phyloP scores from a whole-genome alignment of 2,329 filamentous ascomycete genomes.

The Curvularia hawaiiensis region DNA sequence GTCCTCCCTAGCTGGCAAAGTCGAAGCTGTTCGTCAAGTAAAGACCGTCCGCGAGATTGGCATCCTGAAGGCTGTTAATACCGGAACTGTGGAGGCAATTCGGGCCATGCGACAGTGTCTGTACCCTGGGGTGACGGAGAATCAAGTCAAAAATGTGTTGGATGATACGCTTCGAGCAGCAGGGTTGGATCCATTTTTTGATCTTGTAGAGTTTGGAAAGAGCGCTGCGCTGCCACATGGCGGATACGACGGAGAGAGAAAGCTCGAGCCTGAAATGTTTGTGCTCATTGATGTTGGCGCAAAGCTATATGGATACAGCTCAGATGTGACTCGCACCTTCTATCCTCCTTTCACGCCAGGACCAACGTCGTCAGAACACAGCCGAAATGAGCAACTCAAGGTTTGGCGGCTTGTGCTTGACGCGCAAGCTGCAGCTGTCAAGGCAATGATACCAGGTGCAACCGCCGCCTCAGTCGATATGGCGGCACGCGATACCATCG shows the following conservation, averaged over 20 bases:
- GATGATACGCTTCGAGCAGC: constrained; percentile 60
- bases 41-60: constrained; percentile 63
- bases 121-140: constrained; percentile 62
- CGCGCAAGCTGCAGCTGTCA: constrained; percentile 63
- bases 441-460: constrained; percentile 56
- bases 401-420: constrained; percentile 67
- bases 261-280: constrained; percentile 60
- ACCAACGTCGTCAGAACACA: constrained; percentile 16
- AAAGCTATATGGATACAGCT: constrained; percentile 66
- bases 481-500: constrained; percentile 63
- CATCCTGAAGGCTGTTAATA: constrained; percentile 66
- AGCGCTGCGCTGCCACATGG: constrained; percentile 61
- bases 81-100: constrained; percentile 66
- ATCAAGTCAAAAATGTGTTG: constrained; percentile 61
- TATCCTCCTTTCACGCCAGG: constrained; percentile 47
- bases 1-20: constrained; percentile 58
- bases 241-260: constrained; percentile 57
- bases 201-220: constrained; percentile 67
- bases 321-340: constrained; percentile 68
- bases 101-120: constrained; percentile 63
- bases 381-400: constrained; percentile 56
- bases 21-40: constrained; percentile 63
- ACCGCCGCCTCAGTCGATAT: constrained; percentile 66
- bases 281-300: constrained; percentile 68
- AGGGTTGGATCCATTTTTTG: constrained; percentile 64